Base-by-base conservation (phyloP, 306 rosid genomes). In the Vicia sativa region DNA sequence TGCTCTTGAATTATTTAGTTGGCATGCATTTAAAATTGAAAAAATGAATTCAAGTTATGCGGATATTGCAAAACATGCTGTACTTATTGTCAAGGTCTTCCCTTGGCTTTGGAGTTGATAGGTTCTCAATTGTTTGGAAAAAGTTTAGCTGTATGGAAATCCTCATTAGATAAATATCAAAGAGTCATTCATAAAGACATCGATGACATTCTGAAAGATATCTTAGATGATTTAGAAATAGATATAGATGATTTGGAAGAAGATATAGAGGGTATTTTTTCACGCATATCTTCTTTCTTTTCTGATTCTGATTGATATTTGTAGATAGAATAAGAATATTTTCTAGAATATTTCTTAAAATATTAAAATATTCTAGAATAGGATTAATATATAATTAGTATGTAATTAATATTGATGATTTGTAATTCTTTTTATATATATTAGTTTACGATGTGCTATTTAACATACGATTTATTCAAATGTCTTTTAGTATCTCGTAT, bases 151-250 rank as follows among this genome's bases (percentile, higher is more conserved):
- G 54, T 63, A 43, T 43, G 54, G 54, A 63, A 25, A 25, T 63
- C 39, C 11, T 16, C 41, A 1, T 23, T 43, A 4, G 39, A 42
- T 25, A 43, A 23, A 19, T 42, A 42, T 43, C 39, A n/a, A 12
- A n/a, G 21, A 43, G 18, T 13, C 49, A 23, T 59, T 19, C 49
- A 2, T 6, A 39, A 39, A 11, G 50, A 61, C 4, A 63, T 63
- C 34, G 41, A 63, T 43, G 54, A 42, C 13, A 63, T 63, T 42
- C 55, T 63, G 0, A 63, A 43, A 63, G 39, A 25, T 8, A 63
- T 55, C 69, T 63, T 43, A 25, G 69, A 63, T 63, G 41, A 25
- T 63, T 63, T 63, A 26, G 69, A 44, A n/a, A 41, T 43, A 63
- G 26, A 63, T 13, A 54, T 7, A 25, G 8, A 63, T n/a, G 41